These are phyloP conservation scores for Aureobasidium leucospermi DNA, from an alignment of 2,329 filamentous ascomycete genomes.

Conservation along the genomic window DNA sequence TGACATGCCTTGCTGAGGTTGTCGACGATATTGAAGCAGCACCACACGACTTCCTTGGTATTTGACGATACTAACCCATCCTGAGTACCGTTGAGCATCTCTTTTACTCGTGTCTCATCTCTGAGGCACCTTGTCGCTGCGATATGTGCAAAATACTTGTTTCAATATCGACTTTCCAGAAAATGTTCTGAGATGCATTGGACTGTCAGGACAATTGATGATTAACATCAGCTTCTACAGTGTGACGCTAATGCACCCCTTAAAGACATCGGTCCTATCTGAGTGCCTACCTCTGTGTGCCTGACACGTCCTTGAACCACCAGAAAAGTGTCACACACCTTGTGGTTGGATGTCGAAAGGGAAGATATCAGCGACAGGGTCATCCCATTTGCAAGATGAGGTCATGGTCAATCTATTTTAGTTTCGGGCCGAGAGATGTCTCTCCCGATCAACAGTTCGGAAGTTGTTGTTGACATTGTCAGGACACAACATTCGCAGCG, in stretches of 20 bases:
- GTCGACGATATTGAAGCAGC: neutral
- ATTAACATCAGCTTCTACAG: too few species aligned
- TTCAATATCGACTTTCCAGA: too few species aligned
- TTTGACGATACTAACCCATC: neutral
- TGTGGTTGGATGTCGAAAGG: neutral
- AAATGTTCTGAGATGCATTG: too few species aligned
- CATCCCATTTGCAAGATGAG: neutral
- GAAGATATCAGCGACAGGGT: neutral
- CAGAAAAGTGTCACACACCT: too few species aligned
- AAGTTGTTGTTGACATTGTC: neutral
- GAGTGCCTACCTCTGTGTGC: too few species aligned
- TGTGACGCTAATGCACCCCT: too few species aligned
- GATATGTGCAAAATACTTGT: neutral
- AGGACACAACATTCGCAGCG: constrained; percentile 14
- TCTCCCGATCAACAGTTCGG: neutral
- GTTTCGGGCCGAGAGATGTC: constrained; percentile 1
- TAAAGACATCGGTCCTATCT: too few species aligned
- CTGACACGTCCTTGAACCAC: too few species aligned
- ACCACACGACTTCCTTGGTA: neutral
- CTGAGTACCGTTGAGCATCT: too few species aligned
- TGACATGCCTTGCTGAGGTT: neutral
- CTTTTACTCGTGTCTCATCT: too few species aligned
- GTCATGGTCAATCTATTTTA: neutral
- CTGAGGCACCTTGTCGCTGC: too few species aligned
- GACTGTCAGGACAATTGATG: too few species aligned